Conservation (phyloP, 805 yeast species). For the Zygosaccharomyces rouxii region DNA sequence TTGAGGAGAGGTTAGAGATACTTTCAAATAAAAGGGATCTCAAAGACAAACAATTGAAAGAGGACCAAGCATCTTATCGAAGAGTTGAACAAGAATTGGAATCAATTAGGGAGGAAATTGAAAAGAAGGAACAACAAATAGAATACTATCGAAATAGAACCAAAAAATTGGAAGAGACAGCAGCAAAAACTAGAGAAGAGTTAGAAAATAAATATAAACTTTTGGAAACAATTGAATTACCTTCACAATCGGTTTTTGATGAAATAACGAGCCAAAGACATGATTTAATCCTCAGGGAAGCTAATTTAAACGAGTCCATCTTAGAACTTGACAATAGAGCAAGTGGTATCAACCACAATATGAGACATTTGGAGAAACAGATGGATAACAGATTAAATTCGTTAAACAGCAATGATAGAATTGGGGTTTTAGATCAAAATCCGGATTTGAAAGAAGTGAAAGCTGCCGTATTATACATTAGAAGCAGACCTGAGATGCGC, state of each 20-base stretch:
- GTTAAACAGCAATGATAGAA: constrained; percentile 47
- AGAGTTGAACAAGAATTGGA: constrained; percentile 16
- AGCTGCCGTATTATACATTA: constrained; percentile 32
- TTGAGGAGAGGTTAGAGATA: constrained; percentile 29
- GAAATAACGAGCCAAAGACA: constrained; percentile 22
- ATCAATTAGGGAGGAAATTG: constrained; percentile 17
- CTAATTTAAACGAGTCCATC: constrained; percentile 17
- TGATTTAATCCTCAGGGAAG: constrained; percentile 20
- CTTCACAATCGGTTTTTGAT: constrained; percentile 18
- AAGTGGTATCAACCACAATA: constrained; percentile 39
- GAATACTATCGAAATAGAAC: constrained; percentile 23
- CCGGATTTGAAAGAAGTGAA: constrained; percentile 33
- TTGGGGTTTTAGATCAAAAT: constrained; percentile 42
- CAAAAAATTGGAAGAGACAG: constrained; percentile 16
- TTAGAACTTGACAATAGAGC: constrained; percentile 31
- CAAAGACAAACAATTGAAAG: constrained; percentile 16
- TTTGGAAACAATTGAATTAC: constrained; percentile 12
- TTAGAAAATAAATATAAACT: constrained; percentile 8
- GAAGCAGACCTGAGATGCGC: constrained; percentile 38
- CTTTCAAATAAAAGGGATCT: constrained; percentile 11
- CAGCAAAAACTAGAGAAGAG: constrained; percentile 11
- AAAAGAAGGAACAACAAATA: constrained; percentile 15
- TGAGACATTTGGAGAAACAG: constrained; percentile 36
- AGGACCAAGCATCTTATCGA: constrained; percentile 6
- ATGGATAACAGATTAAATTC: constrained; percentile 36